A percentile compares a stretch with the other conserved stretches of the same genome.
Conservation (phyloP, 2,329 filamentous ascomycete species). For the Colletotrichum plurivorum region DNA sequence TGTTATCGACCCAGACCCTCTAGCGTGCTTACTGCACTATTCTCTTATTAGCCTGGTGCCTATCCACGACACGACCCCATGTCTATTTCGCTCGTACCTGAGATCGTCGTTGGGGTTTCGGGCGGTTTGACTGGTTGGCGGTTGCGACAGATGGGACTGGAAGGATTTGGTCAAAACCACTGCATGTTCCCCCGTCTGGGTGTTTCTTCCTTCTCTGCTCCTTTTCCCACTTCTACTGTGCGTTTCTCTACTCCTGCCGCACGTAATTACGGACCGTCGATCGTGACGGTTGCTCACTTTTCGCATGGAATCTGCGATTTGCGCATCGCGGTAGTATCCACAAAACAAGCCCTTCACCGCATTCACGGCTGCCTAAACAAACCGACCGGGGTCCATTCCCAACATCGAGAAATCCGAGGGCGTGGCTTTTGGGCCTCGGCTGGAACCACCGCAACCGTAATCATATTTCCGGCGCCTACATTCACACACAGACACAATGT, state of each 20-base stretch:
- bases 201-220: background rate
- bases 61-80: conserved; percentile 5
- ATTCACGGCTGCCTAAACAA: background rate
- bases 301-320: background rate
- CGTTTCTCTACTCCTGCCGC: background rate
- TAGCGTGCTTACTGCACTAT: conserved; percentile 21
- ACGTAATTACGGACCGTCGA: background rate
- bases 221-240: background rate
- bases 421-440: no score
- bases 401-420: background rate
- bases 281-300: background rate
- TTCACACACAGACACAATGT: background rate
- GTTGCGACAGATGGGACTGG: background rate
- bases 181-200: background rate
- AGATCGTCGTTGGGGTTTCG: conserved; percentile 12
- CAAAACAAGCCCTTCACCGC: conserved; percentile 1
- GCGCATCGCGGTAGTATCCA: background rate
- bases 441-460: background rate
- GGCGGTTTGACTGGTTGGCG: conserved; percentile 2
- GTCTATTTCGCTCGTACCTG: background rate
- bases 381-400: background rate
- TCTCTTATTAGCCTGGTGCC: conserved; percentile 1
- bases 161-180: conserved; percentile 15
- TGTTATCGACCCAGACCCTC: background rate
- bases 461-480: conserved; percentile 10